Base-by-base conservation (phyloP, 139 green algal species). In the Chlamydomonas incerta region DNA sequence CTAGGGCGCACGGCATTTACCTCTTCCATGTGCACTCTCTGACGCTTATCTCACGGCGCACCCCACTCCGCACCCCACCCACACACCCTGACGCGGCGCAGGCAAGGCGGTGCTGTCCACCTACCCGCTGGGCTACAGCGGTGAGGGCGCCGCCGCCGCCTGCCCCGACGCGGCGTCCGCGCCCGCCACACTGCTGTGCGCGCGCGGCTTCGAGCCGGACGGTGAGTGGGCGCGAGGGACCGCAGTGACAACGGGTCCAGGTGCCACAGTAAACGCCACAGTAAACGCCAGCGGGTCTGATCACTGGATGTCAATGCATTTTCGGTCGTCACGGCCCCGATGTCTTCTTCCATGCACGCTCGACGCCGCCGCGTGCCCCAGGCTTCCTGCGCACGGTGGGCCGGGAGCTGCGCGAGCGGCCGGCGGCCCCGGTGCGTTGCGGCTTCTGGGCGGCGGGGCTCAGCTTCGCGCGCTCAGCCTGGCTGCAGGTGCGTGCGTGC, bases 401-500 rank as follows among this genome's bases (percentile, higher is more conserved):
- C 6, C 62, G 81, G 31, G 63, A 50, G 62, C 75, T 93, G 66
- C 47, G 29, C 6, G 15, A 74, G 37, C 82, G 60, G 10, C 81
- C 85, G 29, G n/a, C 57, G 3, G 50, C 37, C 29, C 93, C 93
- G 0, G 15, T 91, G 62, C 92, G 87, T 1, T 83, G 67, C 20
- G 46, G 74, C 14, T 95, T 95, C 70, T 97, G 95, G 95, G 95
- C 94, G 5, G 95, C 95, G 2, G 95, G 95, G 1, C 91, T 96
- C 66, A 93, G 87, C 80, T 97, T 97, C 88, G 86, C 87, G 15
- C 82, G 90, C 15, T 50, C 67, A 14, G 35, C 52, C 3, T 80
- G 88, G 69, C 26, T 88, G 73, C 58, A 67, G 58, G 85, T 82
- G 70, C 1, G 63, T 46, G 17, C 11, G 41, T 31, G 29, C 2